These are phyloP conservation scores for Boeremia lycopersici DNA, from an alignment of 2,329 filamentous ascomycete genomes.

Conservation along the genomic window DNA sequence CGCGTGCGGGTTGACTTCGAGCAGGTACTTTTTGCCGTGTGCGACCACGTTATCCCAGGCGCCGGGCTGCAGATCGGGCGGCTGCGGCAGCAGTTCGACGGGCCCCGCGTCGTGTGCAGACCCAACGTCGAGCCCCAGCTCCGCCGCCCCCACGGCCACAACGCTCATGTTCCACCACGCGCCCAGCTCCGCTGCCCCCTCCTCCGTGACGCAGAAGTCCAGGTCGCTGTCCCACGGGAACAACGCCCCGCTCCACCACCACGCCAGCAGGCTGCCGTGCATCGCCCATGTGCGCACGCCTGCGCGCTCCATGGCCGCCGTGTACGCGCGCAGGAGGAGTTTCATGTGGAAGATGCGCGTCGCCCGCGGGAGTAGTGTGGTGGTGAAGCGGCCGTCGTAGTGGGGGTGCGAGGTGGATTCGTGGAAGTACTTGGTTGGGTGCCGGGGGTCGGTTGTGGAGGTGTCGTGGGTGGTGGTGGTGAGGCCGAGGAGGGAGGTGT, in stretches of 20 bases:
- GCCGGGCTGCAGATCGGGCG: not conserved
- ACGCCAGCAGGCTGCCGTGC: conserved; percentile 65
- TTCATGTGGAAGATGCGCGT: conserved; percentile 56
- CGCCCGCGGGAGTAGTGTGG: conserved; percentile 52
- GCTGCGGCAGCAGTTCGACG: too few relatives aligned
- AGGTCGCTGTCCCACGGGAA: conserved; percentile 68
- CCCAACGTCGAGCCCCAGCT: conserved; percentile 20
- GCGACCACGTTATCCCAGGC: conserved; percentile 17
- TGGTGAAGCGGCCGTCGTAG: conserved; percentile 64
- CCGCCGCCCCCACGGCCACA: conserved; percentile 45
- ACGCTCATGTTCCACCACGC: conserved; percentile 68
- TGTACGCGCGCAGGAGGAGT: conserved; percentile 61
- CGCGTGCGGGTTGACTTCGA: conserved; percentile 66
- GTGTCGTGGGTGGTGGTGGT: conserved; percentile 22
- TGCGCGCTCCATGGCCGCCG: conserved; percentile 62
- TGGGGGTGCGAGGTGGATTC: conserved; percentile 57
- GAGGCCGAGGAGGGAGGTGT: conserved; percentile 14
- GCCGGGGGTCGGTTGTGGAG: conserved; percentile 20
- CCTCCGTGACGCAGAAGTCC: conserved; percentile 64
- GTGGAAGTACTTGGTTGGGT: conserved; percentile 43
- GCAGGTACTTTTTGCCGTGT: conserved; percentile 53
- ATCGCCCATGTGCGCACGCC: conserved; percentile 67
- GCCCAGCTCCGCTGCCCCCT: conserved; percentile 61
- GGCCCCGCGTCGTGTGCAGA: too few relatives aligned
- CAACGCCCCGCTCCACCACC: conserved; percentile 68